Percentiles rank a stretch among this genome's conserved stretches.
Conservation (phyloP, 2,329 filamentous ascomycete species). For the Rhynchosporium graminicola region DNA sequence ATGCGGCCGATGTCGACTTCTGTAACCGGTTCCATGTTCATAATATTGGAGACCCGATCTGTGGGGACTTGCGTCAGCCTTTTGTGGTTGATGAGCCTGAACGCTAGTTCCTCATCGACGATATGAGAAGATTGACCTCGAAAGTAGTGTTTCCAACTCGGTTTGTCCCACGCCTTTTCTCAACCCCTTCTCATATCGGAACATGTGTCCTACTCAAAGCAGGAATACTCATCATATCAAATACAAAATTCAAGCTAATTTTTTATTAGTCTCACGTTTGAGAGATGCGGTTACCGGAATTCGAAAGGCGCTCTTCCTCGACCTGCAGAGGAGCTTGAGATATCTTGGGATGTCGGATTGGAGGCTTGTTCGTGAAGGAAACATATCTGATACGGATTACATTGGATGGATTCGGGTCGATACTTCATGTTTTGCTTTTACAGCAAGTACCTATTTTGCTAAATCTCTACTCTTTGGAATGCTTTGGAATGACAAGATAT, state of each 20-base stretch:
- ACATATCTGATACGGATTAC: neutral
- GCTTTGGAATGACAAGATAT: constrained; percentile 9
- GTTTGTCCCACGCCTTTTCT: no score
- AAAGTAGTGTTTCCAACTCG: no score
- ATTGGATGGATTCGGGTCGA: neutral
- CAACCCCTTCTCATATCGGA: no score
- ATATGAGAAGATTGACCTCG: no score
- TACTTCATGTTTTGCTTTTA: neutral
- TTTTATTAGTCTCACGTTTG: no score
- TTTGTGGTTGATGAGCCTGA: neutral
- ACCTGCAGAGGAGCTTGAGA: no score
- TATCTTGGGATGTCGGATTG: neutral
- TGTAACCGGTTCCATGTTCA: neutral
- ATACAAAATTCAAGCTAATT: no score
- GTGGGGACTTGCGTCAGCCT: neutral
- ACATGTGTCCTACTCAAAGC: no score
- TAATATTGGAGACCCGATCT: neutral
- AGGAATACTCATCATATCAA: no score
- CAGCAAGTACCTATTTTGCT: neutral
- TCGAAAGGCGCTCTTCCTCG: no score
- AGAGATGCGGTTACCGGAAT: no score
- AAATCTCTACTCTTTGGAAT: neutral
- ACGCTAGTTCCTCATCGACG: neutral
- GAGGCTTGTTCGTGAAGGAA: neutral
- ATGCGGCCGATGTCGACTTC: neutral